Evolutionary conservation across 2,329 filamentous ascomycete species (phyloP), one percentile per base, ranked within the genome.

Genomic region (Berkeleyomyces rouxiae): DNA sequence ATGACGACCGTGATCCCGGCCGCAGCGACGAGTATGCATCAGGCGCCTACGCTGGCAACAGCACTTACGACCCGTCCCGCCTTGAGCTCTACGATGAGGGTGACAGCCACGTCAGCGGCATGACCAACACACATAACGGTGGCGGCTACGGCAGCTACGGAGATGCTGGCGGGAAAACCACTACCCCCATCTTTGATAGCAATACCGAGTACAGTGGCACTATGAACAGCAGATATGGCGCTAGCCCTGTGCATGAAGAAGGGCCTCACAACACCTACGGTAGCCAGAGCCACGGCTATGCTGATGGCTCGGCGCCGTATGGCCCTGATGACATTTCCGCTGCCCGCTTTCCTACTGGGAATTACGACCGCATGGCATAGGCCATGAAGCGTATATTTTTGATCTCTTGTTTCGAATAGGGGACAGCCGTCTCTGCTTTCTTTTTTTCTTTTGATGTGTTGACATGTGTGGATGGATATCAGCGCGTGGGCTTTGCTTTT

Each of bases 1-100:
- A 77, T 72, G 76, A 81, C 63, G 78, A 82, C 67, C 76, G 82
- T 65, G 75, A 79, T 61, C 70, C 70, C 43, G 72, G 71, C 67
- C 70, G 68, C 47, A 72, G 70, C 66, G 68, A 68, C 66, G 68
- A 66, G 31, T 70, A 70, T 60, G 68, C 66, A 59, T 67, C 68
- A 53, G 65, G 68, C 62, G 70, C 69, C 43, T 76, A 76, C 66
- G 72, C 71, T 62, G 69, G 72, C 59, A 68, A 69, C 62, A 73
- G 73, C 64, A 72, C 72, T 13, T 74, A 75, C 68, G 72, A 69
- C 67, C 69, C 71, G 7, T 60, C 58, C 49, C 61, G 66, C 37
- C n/a, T 55, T 31, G 66, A 67, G 40, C 67, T 66, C 46, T 68
- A 74, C 44, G 74, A 76, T 61, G 70, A 70, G 40, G 72, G 75